Evolutionary conservation across 1,284 basidiomycete species (phyloP), one percentile per base, ranked within the genome.

Genomic region (Rhodotorula sp.): DNA sequence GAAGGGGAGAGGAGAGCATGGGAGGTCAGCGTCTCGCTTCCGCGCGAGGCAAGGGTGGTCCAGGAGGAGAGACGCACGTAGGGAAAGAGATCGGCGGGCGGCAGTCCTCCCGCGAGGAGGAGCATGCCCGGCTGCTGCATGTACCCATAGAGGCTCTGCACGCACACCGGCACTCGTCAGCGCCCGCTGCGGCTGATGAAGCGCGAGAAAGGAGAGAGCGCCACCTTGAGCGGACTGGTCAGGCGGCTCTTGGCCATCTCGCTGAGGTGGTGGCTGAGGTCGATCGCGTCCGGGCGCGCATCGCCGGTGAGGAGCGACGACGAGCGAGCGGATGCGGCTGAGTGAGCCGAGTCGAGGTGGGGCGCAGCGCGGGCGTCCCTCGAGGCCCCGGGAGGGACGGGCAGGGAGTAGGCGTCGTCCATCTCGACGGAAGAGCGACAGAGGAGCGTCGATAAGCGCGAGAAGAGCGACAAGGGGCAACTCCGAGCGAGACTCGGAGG

Each of bases 211-310:
- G 60, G 21, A 15, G 6, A 8, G 57, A 9, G 39, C 22, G 34
- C 53, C 63, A 48, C 57, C 81, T 92, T 92, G 67, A 93, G 82
- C 4, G 88, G 88, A 57, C 87, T 89, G 3, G 82, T 75, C 44
- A 79, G 68, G 46, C 90, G 83, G 51, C 85, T 84, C 72, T 83
- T 84, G 5, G 89, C 83, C 46, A 89, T 72, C 27, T 83, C 80
- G 32, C 85, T 87, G n/a, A 89, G 78, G 76, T 89, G 88, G 77
- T 88, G 87, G 37, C 83, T 84, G 61, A 88, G 80, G 80, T 88
- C 87, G 69, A 87, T 82, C 1, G 89, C 80, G 21, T 79, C 77
- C 13, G 82, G 82, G 54, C 81, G 74, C n/a, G 76, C 63, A 29
- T 32, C 46, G 22, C 36, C 55, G 29, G 25, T 10, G 41, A 51